Percentiles rank a stretch among this genome's conserved stretches.
phyloP scores from a whole-genome alignment of 2,329 filamentous ascomycete genomes.

The Alternaria brassicicola region DNA sequence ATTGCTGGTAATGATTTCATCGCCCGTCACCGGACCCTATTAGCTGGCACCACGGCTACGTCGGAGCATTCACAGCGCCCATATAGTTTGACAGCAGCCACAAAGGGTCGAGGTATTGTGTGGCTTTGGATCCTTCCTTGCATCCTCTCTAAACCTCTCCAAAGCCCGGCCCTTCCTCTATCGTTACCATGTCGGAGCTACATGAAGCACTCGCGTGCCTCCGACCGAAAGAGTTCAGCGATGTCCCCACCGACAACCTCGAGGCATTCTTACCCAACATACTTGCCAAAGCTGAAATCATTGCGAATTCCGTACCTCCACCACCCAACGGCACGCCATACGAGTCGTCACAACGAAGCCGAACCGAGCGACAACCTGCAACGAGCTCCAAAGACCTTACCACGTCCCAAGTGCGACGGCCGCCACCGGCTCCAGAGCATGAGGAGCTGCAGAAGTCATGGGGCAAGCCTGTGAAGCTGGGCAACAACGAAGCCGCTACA shows the following conservation, averaged over 20 bases:
- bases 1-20: conserved; percentile 21
- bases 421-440: conserved; percentile 59
- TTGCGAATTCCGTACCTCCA: conserved; percentile 77
- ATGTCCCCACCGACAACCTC: conserved; percentile 53
- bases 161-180: background rate
- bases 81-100: background rate
- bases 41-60: conserved; percentile 22
- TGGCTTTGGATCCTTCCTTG: background rate
- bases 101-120: background rate
- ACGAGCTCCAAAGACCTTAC: conserved; percentile 59
- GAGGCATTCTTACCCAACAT: conserved; percentile 48
- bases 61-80: conserved; percentile 14
- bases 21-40: conserved; percentile 17
- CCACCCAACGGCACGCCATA: conserved; percentile 55
- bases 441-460: conserved; percentile 76
- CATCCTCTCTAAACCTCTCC: background rate
- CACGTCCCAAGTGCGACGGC: conserved; percentile 58
- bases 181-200: conserved; percentile 43
- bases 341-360: conserved; percentile 59
- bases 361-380: conserved; percentile 62
- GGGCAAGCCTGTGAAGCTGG: conserved; percentile 80
- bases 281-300: conserved; percentile 66
- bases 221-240: conserved; percentile 52
- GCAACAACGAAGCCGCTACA: conserved; percentile 73
- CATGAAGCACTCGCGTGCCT: conserved; percentile 55